These are phyloP conservation scores for Aphanoascus verrucosus DNA, from an alignment of 2,329 filamentous ascomycete genomes.

Conservation along the genomic window DNA sequence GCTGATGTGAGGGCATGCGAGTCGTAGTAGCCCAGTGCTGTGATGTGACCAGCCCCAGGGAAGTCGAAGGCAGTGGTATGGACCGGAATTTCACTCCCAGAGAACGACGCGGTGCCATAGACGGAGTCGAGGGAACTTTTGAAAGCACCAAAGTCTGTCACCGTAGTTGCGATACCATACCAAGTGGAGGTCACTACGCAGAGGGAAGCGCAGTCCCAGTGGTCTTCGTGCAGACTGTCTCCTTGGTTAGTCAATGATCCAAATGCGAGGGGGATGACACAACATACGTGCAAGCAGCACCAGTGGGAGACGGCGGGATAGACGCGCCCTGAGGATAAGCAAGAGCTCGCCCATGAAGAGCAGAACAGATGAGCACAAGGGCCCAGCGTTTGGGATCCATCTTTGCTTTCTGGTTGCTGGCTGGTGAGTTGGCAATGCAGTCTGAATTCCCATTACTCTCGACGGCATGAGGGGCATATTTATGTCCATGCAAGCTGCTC, in stretches of 20 bases:
- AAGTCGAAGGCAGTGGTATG: constrained; percentile 5
- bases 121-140: constrained; percentile 3
- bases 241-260: not conserved
- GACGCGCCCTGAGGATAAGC: not conserved
- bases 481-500: not conserved
- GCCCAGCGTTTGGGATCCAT: not conserved
- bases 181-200: not conserved
- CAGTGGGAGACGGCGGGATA: constrained; percentile 1
- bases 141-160: constrained; percentile 4
- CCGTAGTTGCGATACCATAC: constrained; percentile 1
- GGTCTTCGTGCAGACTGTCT: constrained; percentile 2
- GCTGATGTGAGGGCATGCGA: constrained; percentile 7
- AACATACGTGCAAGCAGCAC: constrained; percentile 2
- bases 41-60: constrained; percentile 4
- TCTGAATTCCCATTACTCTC: not conserved
- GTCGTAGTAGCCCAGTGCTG: constrained; percentile 6
- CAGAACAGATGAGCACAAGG: not conserved
- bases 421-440: not conserved
- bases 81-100: constrained; percentile 2
- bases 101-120: not conserved
- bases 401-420: not conserved
- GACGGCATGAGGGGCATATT: not conserved
- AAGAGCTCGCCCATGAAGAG: not conserved
- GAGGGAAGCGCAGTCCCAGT: constrained; percentile 5
- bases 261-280: not conserved